Base-by-base conservation (phyloP, 257 asterid genomes). In the Scutellaria barbata region DNA sequence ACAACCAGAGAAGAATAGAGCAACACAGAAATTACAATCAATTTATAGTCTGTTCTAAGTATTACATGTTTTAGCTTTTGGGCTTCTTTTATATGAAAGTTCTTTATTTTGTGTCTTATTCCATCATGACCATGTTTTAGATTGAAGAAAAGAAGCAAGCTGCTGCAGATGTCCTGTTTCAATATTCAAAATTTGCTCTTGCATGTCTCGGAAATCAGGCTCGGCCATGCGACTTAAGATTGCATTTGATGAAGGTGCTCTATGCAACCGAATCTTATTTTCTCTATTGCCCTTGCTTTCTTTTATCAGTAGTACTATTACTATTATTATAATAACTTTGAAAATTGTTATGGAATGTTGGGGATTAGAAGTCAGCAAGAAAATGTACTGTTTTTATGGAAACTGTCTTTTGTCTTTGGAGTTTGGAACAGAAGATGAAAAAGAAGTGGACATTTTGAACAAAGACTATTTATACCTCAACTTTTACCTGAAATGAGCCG, bases 191-290 rank as follows among this genome's bases (percentile, higher is more conserved):
- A 69, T 93, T 93, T 81, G 96, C 85, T 35, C 80, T 90, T 86
- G 97, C 88, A 0, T 87, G 91, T 69, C 80, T 93, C 39, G 98
- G 98, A 20, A 82, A 86, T 78, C 96, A 86, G 79, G 91, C 76
- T 66, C 89, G 97, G 39, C 98, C 98, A 22, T 93, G 98, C 68
- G 98, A 93, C 84, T 61, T 93, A 40, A 89, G 97, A 84, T 68
- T 93, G 89, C 98, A 93, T 81, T 81, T 93, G 85, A 93, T 93
- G 96, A 93, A 90, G 97, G 98, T 93, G 77, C 65, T 74, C n/a
- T 25, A 16, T 25, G 41, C 56, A 50, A 40, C 64, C 10, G 42
- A 33, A n/a, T 25, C 37, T 56, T 66, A 17, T 8, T 10, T 39
- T 37, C 43, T 50, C 20, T 8, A 4, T 30, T 2, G 5, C 35